Conservation (phyloP, 192 early-diverging fungal genomes). For the Umbelopsis sp. region DNA sequence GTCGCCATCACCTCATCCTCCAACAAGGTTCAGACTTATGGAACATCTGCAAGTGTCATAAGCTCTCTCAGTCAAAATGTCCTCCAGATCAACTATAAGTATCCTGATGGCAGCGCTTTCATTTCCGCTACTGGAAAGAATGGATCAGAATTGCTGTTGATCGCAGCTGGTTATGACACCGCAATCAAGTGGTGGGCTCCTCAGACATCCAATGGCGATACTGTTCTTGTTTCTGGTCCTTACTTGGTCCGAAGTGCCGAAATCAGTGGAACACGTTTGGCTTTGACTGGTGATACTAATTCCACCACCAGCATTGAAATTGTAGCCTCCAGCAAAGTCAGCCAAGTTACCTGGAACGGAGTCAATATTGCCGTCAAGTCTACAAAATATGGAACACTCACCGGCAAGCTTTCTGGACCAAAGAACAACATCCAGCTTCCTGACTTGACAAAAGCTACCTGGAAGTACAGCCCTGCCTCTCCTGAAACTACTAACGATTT, state of each 20-base stretch:
- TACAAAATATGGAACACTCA: constrained; percentile 13
- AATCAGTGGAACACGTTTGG: not conserved
- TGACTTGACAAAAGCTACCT: constrained; percentile 7
- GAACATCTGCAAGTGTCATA: not conserved
- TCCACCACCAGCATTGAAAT: constrained; percentile 11
- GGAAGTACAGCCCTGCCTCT: constrained; percentile 22
- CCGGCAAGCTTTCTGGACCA: constrained; percentile 8
- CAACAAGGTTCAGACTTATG: not conserved
- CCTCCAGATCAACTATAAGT: constrained; percentile 17
- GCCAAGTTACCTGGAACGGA: constrained; percentile 5
- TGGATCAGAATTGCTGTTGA: not conserved
- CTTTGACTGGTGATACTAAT: constrained; percentile 16
- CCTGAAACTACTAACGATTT: constrained; percentile 14
- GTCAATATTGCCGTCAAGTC: not conserved
- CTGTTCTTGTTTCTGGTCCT: constrained; percentile 11
- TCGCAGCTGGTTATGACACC: not conserved
- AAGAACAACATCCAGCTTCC: not conserved
- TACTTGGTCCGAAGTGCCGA: constrained; percentile 19
- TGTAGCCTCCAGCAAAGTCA: not conserved
- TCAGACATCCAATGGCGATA: not conserved
- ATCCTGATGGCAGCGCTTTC: not conserved
- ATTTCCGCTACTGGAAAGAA: not conserved
- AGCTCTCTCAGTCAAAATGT: not conserved
- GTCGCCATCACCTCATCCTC: constrained; percentile 2
- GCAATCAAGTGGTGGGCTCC: constrained; percentile 22